Evolutionary conservation across 495 filamentous ascomycete genomes (phyloP), one percentile per base, ranked within the genome.

Genomic region (Talaromyces liani): DNA sequence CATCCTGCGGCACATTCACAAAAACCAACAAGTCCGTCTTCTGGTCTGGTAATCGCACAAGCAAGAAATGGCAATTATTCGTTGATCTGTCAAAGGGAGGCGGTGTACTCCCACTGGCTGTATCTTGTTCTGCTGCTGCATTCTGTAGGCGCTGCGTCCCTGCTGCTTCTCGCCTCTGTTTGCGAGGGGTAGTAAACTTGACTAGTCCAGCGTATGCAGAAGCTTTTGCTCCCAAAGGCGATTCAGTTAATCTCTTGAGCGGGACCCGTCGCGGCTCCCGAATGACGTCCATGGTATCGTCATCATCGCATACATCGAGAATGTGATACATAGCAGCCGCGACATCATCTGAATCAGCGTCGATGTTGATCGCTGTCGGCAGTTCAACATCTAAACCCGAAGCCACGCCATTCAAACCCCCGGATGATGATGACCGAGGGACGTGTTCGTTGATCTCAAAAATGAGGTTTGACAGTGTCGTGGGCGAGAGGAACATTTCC

Each of bases 11-110:
- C 34, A 96, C 88, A 77, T 98, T 98, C 71, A 96, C 83, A 31
- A 91, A 90, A 62, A 96, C 85, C 27, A 96, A 71, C n/a, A 98
- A 70, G 77, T 98, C 94, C 14, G 94, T 93, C 65, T 76, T 77
- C 73, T 95, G 82, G 66, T 84, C 77, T 74, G 83, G 83, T 27
- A 98, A 78, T 31, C 94, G 77, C 31, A 97, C 78, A 56, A 97
- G 76, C 49, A 81, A 60, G 66, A 74, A 79, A 62, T 74, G 71
- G 41, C 74, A 73, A 2, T 65, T 72, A 53, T 72, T 45, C 62
- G 60, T 72, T 3, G 69, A 72, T 31, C 59, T 67, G 56, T 60
- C 10, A 34, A 66, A 6, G 57, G 64, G 12, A 64, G 69, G 60
- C 9, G 20, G 27, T 14, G 53, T 22, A 29, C 53, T 56, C n/a